Evolutionary conservation across 108 stramenopile genomes (phyloP).

Genomic region (Conticribra weissflogii): DNA sequence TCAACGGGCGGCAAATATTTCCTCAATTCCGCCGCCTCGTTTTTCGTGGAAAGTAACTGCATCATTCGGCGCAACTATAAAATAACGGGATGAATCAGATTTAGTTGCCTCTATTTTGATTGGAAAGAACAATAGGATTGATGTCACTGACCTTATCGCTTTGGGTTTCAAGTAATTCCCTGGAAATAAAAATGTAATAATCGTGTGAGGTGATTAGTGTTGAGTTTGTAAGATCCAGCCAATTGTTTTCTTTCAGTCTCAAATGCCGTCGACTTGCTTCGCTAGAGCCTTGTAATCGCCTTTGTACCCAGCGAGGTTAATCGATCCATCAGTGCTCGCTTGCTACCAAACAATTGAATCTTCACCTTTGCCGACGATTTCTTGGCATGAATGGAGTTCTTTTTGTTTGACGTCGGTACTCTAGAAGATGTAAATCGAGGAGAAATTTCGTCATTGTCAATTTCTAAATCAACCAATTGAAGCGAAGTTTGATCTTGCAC

Average conservation of each 20-base stretch:
- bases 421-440: constrained; percentile 48
- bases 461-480: constrained; percentile 49
- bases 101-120: background rate
- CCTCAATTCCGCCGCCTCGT: constrained; percentile 39
- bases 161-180: constrained; percentile 38
- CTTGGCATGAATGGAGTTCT: constrained; percentile 11
- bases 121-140: background rate
- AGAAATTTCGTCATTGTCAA: constrained; percentile 66
- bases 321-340: constrained; percentile 61
- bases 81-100: background rate
- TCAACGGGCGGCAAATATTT: constrained; percentile 41
- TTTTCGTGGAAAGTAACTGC: constrained; percentile 49
- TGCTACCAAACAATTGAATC: constrained; percentile 54
- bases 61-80: constrained; percentile 33
- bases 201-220: too few relatives aligned
- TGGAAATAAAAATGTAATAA: background rate
- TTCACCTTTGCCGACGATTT: constrained; percentile 41
- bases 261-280: constrained; percentile 35
- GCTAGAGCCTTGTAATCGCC: constrained; percentile 37
- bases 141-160: constrained; percentile 25
- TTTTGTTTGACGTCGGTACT: constrained; percentile 25
- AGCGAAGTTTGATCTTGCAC: too few relatives aligned
- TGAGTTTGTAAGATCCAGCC: background rate
- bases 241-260: background rate
- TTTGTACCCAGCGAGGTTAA: constrained; percentile 60